phyloP scores from a whole-genome alignment of 441 rosid genomes.

The Jatropha podagrica region DNA sequence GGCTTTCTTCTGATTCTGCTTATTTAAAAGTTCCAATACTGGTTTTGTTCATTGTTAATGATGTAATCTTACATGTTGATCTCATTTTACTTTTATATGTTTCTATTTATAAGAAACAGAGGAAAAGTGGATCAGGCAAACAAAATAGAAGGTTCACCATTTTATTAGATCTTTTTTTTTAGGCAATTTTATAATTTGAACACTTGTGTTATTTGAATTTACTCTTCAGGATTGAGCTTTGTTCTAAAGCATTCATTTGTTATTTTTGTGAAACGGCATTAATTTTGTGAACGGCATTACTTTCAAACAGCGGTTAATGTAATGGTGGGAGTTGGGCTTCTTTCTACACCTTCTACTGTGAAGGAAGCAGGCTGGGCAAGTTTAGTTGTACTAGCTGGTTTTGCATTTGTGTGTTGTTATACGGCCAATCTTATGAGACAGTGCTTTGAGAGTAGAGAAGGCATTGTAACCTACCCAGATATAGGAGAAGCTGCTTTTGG shows the following conservation, averaged over 20 bases:
- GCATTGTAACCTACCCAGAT: slow-evolving; percentile 73
- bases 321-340: slow-evolving; percentile 89
- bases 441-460: slow-evolving; percentile 78
- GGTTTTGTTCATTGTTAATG: not conserved
- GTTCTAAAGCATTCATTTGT: not conserved
- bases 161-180: not conserved
- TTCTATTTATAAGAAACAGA: not conserved
- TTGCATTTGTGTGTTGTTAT: slow-evolving; percentile 70
- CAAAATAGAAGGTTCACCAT: not conserved
- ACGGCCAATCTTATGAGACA: slow-evolving; percentile 82
- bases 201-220: not conserved
- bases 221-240: not conserved
- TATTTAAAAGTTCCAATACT: not conserved
- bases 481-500: slow-evolving; percentile 96
- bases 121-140: not conserved
- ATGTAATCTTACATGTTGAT: not conserved
- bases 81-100: not conserved
- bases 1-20: not conserved
- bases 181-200: not conserved
- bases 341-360: slow-evolving; percentile 74
- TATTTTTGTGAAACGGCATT: not conserved
- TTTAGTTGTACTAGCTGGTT: slow-evolving; percentile 47
- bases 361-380: slow-evolving; percentile 84
- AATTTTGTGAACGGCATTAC: not conserved
- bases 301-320: slow-evolving; percentile 62